Evolutionary conservation across 805 yeast species (phyloP).

Genomic region (Saturnispora silvae): DNA sequence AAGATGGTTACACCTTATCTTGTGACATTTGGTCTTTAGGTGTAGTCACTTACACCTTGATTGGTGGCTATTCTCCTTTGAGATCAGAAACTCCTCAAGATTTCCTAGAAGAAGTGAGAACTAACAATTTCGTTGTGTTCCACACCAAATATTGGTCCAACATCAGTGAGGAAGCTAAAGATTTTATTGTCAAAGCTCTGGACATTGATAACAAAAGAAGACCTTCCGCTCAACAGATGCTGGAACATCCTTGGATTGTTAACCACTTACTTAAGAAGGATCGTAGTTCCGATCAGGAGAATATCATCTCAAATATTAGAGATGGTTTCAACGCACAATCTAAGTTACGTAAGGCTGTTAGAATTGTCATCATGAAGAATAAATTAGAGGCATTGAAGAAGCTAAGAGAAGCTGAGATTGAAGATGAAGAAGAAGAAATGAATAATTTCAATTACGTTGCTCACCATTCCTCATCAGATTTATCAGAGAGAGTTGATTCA

Average conservation of each 20-base stretch:
- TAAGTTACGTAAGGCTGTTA: slow-evolving; percentile 78
- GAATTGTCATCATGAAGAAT: slow-evolving; percentile 72
- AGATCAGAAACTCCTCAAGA: slow-evolving; percentile 73
- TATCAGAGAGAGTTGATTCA: slow-evolving; percentile 22
- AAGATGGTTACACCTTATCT: slow-evolving; percentile 80
- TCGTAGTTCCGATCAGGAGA: slow-evolving; percentile 24
- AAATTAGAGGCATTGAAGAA: slow-evolving; percentile 62
- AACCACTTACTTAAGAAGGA: slow-evolving; percentile 24
- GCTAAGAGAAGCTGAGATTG: slow-evolving; percentile 39
- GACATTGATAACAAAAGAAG: slow-evolving; percentile 58
- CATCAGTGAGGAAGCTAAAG: slow-evolving; percentile 70
- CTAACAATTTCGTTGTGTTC: slow-evolving; percentile 68
- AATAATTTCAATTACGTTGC: slow-evolving; percentile 25
- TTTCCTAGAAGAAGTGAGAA: slow-evolving; percentile 69
- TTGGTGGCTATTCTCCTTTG: slow-evolving; percentile 91
- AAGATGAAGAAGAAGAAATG: slow-evolving; percentile 21
- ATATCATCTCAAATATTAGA: slow-evolving; percentile 72
- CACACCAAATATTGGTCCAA: slow-evolving; percentile 81
- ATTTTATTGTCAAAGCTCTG: slow-evolving; percentile 62
- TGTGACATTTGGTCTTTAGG: slow-evolving; percentile 97
- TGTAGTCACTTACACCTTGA: slow-evolving; percentile 78
- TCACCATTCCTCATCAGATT: slow-evolving; percentile 32
- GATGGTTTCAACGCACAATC: slow-evolving; percentile 75
- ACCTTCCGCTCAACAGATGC: slow-evolving; percentile 55
- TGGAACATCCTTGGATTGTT: slow-evolving; percentile 70